Conservation (phyloP, 129 eudicot genomes). For the Gnaphalium uliginosum region DNA sequence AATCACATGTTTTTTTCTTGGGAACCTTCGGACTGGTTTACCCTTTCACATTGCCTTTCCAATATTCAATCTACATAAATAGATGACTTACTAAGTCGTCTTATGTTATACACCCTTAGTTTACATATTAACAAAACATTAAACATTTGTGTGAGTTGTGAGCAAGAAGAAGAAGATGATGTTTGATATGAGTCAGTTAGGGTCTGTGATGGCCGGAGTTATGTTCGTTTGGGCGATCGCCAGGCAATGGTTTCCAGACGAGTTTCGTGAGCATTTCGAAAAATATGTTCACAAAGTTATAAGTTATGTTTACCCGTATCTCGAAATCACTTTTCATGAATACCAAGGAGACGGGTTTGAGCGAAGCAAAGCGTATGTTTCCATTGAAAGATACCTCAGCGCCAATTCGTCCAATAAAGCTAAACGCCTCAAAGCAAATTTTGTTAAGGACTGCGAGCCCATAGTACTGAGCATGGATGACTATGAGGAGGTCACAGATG, state of each 20-base stretch:
- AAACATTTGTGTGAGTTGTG: neutral
- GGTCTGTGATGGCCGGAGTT: slow-evolving; percentile 42
- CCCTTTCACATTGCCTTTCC: no score
- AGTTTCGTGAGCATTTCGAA: slow-evolving; percentile 23
- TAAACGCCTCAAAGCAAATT: slow-evolving; percentile 43
- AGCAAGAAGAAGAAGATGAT: slow-evolving; percentile 21
- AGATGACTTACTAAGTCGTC: neutral
- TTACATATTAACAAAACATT: neutral
- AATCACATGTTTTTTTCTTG: neutral
- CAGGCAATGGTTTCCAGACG: slow-evolving; percentile 40
- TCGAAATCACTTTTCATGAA: slow-evolving; percentile 52
- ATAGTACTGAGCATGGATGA: slow-evolving; percentile 53
- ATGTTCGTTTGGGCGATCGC: slow-evolving; percentile 48
- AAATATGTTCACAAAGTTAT: slow-evolving; percentile 31
- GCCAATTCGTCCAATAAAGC: slow-evolving; percentile 32
- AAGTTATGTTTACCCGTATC: slow-evolving; percentile 39
- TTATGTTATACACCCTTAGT: no score
- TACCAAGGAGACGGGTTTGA: slow-evolving; percentile 34
- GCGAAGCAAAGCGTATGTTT: slow-evolving; percentile 41
- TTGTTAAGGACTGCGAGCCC: slow-evolving; percentile 34
- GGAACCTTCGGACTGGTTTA: no score
- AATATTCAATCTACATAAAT: neutral
- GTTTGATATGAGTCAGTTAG: slow-evolving; percentile 39
- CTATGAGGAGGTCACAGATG: slow-evolving; percentile 55
- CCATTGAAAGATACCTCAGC: slow-evolving; percentile 54